phyloP scores from a whole-genome alignment of 176 grass and related monocot species.

The Carex parvula region DNA sequence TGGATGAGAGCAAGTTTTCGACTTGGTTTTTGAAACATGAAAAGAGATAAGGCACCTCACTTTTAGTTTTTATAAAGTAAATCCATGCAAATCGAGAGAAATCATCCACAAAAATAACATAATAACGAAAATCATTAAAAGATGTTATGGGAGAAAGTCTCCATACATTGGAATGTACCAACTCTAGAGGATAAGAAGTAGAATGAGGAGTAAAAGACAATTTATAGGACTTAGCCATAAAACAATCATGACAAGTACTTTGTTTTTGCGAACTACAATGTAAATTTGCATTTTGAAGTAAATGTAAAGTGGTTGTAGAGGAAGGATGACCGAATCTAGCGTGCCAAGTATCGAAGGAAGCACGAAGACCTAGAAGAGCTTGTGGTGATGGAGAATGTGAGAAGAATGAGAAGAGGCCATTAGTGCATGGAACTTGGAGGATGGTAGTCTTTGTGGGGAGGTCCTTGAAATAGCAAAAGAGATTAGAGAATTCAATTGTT shows the following conservation, averaged over 20 bases:
- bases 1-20: not conserved
- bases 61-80: not conserved
- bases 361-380: not conserved
- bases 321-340: not conserved
- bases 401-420: not conserved
- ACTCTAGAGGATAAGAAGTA: not conserved
- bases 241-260: not conserved
- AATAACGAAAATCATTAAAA: not conserved
- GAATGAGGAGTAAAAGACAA: not conserved
- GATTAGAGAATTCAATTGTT: not conserved
- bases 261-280: not conserved
- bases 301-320: no score
- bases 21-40: not conserved
- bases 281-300: not conserved
- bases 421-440: not conserved
- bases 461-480: not conserved
- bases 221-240: not conserved
- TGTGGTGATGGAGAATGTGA: not conserved
- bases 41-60: not conserved
- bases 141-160: not conserved
- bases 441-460: not conserved
- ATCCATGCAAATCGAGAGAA: not conserved
- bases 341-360: no score
- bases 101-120: conserved; percentile 22
- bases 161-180: not conserved